Evolutionary conservation across 805 yeast genomes (phyloP).

Genomic region (Saccharomycopsis vini): DNA sequence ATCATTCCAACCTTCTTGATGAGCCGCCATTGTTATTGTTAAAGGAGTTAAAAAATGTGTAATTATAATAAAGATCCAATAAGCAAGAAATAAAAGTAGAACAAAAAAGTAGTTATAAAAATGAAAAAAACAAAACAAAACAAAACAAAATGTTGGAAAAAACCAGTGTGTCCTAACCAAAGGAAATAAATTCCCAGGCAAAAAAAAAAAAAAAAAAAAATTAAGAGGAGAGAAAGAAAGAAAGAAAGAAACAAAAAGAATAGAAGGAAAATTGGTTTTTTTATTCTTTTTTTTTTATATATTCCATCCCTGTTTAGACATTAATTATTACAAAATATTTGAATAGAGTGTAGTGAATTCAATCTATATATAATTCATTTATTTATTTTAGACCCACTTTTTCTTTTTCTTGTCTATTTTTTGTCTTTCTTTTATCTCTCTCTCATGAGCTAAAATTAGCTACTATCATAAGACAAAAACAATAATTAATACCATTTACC

Average conservation of each 20-base stretch:
- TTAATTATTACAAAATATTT: no score
- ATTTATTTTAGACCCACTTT: background rate
- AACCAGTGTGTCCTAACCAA: background rate
- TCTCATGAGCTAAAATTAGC: background rate
- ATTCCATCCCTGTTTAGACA: background rate
- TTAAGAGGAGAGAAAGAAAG: no score
- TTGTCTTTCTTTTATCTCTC: background rate
- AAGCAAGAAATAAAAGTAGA: no score
- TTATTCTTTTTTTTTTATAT: background rate
- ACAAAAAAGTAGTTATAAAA: background rate
- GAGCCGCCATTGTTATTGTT: constrained; percentile 9
- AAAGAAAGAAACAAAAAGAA: background rate
- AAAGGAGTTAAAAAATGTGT: background rate
- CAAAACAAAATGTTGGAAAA: background rate
- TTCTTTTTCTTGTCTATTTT: background rate
- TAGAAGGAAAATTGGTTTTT: background rate
- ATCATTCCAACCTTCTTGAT: constrained; percentile 51
- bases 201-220: no score
- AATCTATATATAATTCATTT: no score
- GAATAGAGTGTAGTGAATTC: no score
- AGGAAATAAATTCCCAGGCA: background rate
- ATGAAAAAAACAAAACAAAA: background rate
- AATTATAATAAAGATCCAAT: no score
- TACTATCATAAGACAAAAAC: background rate
- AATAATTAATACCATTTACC: background rate